Evolutionary conservation across 2,329 filamentous ascomycete species (phyloP), one percentile per base, ranked within the genome.

Genomic region (Diaporthe ilicicola): DNA sequence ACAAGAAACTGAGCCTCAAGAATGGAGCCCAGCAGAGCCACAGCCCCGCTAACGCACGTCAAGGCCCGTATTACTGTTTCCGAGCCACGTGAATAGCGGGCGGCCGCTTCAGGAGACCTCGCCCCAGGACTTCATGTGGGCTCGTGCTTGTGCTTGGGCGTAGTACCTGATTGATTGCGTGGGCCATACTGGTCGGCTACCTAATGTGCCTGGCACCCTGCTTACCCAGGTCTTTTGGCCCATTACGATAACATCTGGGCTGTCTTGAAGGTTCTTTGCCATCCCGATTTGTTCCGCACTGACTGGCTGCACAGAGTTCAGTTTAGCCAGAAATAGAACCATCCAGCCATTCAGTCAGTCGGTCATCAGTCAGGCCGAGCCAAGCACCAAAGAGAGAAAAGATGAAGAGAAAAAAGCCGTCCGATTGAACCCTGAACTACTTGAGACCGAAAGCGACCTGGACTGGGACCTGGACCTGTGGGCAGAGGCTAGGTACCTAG

Each of bases 21-120:
- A 71, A 70, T 68, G 71, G 71, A 66, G 53, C 22, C 54, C 48
- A 70, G 42, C 32, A 61, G 55, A 54, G 51, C 67, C 67, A 65
- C 66, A 39, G 55, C 42, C 67, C 29, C 59, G 19, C 59, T 34
- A 37, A 37, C 59, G 59, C 59, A 64, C 59, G 44, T 64, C 44
- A 29, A 64, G 59, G 48, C 59, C 59, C 44, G 59, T 64, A 50
- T 37, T 64, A 64, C 44, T 64, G 44, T 50, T 64, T 64, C 59
- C 53, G 61, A 54, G 67, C 67, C 67, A 70, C 67, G 55, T 70
- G 55, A 56, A 64, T 50, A 68, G 32, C 29, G 44, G 44, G 62
- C 62, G 69, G 62, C 62, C 61, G 34, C 62, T 50, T 62, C 54
- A 55, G 65, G 29, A 48, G 54, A 32, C 53, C 64, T 46, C 32